A percentile compares a stretch with the other conserved stretches of the same genome.
These are phyloP conservation scores for Cucurbita moschata DNA, from an alignment of 306 rosid species.

Conservation along the genomic window DNA sequence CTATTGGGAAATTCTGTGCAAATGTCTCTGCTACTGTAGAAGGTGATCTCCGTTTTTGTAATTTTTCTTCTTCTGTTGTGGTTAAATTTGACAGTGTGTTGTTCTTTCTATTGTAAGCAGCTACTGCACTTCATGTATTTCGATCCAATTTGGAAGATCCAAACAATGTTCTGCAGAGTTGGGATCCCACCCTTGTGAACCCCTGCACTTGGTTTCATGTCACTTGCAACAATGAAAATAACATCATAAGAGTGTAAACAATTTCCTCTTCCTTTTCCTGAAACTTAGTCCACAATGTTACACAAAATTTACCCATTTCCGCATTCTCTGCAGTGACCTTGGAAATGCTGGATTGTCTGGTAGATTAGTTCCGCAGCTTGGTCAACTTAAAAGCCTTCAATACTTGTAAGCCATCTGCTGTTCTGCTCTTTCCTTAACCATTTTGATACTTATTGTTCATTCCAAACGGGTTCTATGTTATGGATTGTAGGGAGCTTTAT, in stretches of 20 bases:
- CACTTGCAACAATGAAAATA: slow-evolving; percentile 7
- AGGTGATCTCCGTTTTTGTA: not conserved
- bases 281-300: not conserved
- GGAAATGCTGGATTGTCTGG: slow-evolving; percentile 19
- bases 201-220: slow-evolving; percentile 15
- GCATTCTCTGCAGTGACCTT: slow-evolving; percentile 8
- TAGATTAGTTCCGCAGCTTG: slow-evolving; percentile 11
- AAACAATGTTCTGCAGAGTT: slow-evolving; percentile 13
- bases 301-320: not conserved
- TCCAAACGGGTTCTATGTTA: not conserved
- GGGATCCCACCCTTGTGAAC: slow-evolving; percentile 13
- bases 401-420: slow-evolving; percentile 9
- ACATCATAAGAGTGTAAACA: slow-evolving; percentile 13
- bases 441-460: not conserved
- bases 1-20: not conserved
- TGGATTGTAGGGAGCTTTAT: slow-evolving; percentile 11
- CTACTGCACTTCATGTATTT: slow-evolving; percentile 6
- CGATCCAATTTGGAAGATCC: slow-evolving; percentile 11
- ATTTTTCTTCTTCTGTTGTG: not conserved
- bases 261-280: not conserved
- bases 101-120: not conserved
- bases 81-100: not conserved
- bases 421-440: not conserved
- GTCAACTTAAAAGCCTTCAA: slow-evolving; percentile 8
- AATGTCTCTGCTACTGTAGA: slow-evolving; percentile 1